Evolutionary conservation across 2,329 filamentous ascomycete species (phyloP), one percentile per base, ranked within the genome.

Genomic region (Aspergillus sp.): DNA sequence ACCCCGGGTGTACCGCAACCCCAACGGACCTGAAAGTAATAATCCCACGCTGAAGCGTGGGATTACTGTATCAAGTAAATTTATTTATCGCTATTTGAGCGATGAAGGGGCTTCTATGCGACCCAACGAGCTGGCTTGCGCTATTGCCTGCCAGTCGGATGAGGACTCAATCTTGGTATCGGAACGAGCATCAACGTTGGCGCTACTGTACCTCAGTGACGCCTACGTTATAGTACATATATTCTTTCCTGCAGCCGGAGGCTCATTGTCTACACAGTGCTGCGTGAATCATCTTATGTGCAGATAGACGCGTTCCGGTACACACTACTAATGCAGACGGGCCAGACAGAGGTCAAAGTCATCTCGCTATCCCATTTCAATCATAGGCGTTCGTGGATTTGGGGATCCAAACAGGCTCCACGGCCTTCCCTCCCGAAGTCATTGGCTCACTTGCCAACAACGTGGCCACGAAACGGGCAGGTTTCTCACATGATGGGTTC

Each of bases 371-470:
- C 29, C 29, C 13, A 32, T 32, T 32, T 32, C 29, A 32, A 32
- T 32, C 29, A 32, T 13, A 32, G 29, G 13, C 29, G 29, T 32
- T 32, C 29, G 7, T 32, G 29, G 29, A 2, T 29, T 36, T 36
- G 5, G 25, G 25, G 34, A 47, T 47, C 45, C 45, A 47, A 36
- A 47, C 16, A 5, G 38, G 55, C 45, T 45, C 50, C 41, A 32
- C 45, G 17, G 9, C 17, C 31, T 47, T 34, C 9, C 17, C 29
- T 11, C 45, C 45, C 6, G 25, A n/a, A 21, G 20, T 48, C 11
- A 48, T 23, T 21, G 31, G 10, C 17, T 16, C 34, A 48, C 46
- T 21, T 41, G 32, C 46, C 17, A 48, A 5, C 6, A 41, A 5
- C 11, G 46, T 48, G 31, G 46, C 46, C n/a, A 48, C 34, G 13